These are phyloP conservation scores for Penicillium concentricum DNA, from an alignment of 2,329 filamentous ascomycete species.

Conservation along the genomic window DNA sequence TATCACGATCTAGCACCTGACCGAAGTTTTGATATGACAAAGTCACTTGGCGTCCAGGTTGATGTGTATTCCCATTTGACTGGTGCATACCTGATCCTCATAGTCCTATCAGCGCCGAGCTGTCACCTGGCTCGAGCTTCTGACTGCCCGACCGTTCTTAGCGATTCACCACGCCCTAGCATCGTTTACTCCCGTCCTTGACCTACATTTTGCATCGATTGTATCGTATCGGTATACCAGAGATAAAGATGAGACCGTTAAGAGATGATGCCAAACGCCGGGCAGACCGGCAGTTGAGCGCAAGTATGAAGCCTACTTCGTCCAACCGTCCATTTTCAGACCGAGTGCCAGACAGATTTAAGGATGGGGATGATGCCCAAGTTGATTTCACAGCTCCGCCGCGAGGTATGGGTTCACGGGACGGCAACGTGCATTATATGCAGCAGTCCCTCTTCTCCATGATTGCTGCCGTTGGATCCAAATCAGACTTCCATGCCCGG, in stretches of 20 bases:
- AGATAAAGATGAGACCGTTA: slow-evolving; percentile 33
- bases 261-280: slow-evolving; percentile 45
- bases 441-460: slow-evolving; percentile 94
- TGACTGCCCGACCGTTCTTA: slow-evolving; percentile 10
- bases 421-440: slow-evolving; percentile 63
- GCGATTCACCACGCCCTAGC: slow-evolving; percentile 7
- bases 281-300: slow-evolving; percentile 41
- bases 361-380: slow-evolving; percentile 58
- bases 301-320: slow-evolving; percentile 44
- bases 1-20: slow-evolving; percentile 6
- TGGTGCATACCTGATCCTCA: slow-evolving; percentile 11
- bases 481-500: slow-evolving; percentile 75
- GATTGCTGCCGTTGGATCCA: slow-evolving; percentile 82
- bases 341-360: slow-evolving; percentile 58
- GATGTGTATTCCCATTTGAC: slow-evolving; percentile 12
- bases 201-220: not conserved
- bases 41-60: slow-evolving; percentile 13
- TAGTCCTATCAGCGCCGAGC: slow-evolving; percentile 18
- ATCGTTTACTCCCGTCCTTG: slow-evolving; percentile 2
- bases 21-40: slow-evolving; percentile 17
- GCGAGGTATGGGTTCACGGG: slow-evolving; percentile 34
- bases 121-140: slow-evolving; percentile 22
- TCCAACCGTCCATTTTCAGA: slow-evolving; percentile 47
- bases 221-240: slow-evolving; percentile 4
- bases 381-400: slow-evolving; percentile 61